phyloP scores from a whole-genome alignment of 2,329 filamentous ascomycete species.

The Apiospora pterosperma region DNA sequence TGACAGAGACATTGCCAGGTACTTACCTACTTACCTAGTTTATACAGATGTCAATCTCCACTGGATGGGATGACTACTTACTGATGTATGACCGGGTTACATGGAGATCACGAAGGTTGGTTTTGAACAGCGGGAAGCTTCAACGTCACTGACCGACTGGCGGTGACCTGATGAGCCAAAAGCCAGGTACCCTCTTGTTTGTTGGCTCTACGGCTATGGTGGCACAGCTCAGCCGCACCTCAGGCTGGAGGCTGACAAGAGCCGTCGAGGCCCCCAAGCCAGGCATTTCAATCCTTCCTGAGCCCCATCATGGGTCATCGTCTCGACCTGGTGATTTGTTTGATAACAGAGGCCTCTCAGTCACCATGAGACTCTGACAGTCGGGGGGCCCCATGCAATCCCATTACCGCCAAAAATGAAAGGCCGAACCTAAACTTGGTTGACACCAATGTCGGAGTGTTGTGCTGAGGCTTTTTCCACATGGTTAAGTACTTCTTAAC shows the following conservation, averaged over 20 bases:
- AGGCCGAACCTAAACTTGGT: neutral
- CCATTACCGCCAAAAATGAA: neutral
- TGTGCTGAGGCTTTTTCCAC: neutral
- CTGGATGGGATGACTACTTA: no score
- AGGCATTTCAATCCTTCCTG: neutral
- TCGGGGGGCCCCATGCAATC: neutral
- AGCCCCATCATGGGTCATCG: neutral
- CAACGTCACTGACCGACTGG: neutral
- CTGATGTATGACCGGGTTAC: neutral
- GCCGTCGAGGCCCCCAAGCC: neutral
- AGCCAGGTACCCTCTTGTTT: neutral
- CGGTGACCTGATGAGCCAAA: no score
- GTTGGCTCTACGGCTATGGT: neutral
- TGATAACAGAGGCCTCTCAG: slow-evolving; percentile 1
- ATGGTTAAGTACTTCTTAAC: neutral
- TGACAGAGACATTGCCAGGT: neutral
- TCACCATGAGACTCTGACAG: neutral
- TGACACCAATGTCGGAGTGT: neutral
- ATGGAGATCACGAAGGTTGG: neutral
- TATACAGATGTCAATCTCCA: neutral
- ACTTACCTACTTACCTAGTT: no score
- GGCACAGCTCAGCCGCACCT: neutral
- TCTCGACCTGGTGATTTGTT: neutral
- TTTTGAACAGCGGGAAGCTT: neutral
- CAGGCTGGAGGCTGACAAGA: neutral